Conservation (phyloP, 1,139 yeast species). For the Blastobotrys illinoisensis region DNA sequence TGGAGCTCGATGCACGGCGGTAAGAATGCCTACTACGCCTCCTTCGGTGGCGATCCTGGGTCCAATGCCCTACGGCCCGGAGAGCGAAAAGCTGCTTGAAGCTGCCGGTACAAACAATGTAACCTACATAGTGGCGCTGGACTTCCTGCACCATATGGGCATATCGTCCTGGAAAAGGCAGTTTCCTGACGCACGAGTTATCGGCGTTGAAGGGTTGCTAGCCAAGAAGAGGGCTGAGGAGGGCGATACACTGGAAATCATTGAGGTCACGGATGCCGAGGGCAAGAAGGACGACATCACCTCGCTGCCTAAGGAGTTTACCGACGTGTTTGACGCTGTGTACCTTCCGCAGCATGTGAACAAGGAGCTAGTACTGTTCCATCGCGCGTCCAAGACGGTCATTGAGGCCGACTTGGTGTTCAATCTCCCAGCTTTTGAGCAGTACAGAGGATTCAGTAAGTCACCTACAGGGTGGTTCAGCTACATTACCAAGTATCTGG, state of each 20-base stretch:
- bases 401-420: constrained; percentile 55
- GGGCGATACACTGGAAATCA: constrained; percentile 36
- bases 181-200: constrained; percentile 45
- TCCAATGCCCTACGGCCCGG: constrained; percentile 52
- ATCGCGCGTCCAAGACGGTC: constrained; percentile 42
- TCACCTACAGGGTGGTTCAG: constrained; percentile 41
- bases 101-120: constrained; percentile 36
- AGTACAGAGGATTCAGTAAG: constrained; percentile 36
- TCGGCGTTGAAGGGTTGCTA: constrained; percentile 45
- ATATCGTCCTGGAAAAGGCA: constrained; percentile 44
- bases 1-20: constrained; percentile 57
- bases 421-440: constrained; percentile 45
- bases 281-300: constrained; percentile 22
- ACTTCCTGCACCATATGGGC: constrained; percentile 31
- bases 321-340: constrained; percentile 47
- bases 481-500: constrained; percentile 36
- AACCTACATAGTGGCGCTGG: constrained; percentile 32
- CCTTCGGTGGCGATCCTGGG: constrained; percentile 47
- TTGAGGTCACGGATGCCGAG: constrained; percentile 30
- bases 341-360: constrained; percentile 51
- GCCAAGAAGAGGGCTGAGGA: constrained; percentile 28
- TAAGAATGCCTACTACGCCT: constrained; percentile 36
- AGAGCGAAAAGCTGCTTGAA: constrained; percentile 38
- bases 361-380: constrained; percentile 50
- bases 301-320: constrained; percentile 23